Base-by-base conservation (phyloP, 2,329 filamentous ascomycete species). In the Helotiales sp. region DNA sequence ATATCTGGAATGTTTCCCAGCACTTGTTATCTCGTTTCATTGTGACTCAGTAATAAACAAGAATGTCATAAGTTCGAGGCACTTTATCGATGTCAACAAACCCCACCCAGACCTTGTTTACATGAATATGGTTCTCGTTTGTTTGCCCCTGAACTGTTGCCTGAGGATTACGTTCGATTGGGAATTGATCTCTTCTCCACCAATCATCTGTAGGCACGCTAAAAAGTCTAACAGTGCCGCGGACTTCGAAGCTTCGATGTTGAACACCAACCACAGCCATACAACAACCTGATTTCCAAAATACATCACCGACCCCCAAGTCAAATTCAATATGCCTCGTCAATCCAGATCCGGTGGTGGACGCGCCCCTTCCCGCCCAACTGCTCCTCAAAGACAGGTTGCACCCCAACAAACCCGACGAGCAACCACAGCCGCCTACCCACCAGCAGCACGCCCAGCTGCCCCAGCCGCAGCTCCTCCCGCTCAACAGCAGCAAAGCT, bases 351-450 rank as follows among this genome's bases (percentile, higher is more conserved):
- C 86, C 81, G 87, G 82, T 77, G 84, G 80, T 49, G 73, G 71
- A 80, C 84, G 87, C 78, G 86, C 89, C 73, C 88, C 89, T 70
- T 79, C 87, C 71, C 89, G 91, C 76, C 91, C 92, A 75, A 87
- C 83, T 58, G 80, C 87, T 75, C 85, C 88, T 70, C 83, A 90
- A 68, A 80, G 87, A 67, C 81, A 86, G 74, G 82, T 82, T 75
- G 81, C 85, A 71, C 76, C 82, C 75, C 88, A 91, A 80, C 89
- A 91, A 79, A 83, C 83, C 77, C 87, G 91, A 73, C 88, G 91
- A 78, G 87, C 91, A 74, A 85, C 91, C 66, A 92, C 93, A 75
- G 86, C 87, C 69, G 68, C 78, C 74, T 69, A 77, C 83, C 62
- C 87, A 64, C 85, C 87, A 60, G 84, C 84, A 67, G 62, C 80